phyloP scores from a whole-genome alignment of 495 filamentous ascomycete species.

The Hypoxylon perforatum region DNA sequence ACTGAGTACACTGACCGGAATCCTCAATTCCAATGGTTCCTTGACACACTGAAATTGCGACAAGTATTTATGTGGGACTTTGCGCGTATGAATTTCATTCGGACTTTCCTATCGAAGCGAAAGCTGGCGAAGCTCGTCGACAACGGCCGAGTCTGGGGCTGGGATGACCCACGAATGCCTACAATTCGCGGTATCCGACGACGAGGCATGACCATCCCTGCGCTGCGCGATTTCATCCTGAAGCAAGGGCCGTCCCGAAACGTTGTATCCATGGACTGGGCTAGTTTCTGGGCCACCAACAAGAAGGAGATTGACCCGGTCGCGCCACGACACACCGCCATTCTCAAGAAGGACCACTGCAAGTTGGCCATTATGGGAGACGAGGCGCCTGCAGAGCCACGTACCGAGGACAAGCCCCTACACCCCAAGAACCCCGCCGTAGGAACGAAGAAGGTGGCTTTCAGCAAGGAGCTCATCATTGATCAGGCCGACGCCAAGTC shows the following conservation, averaged over 20 bases:
- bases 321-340: slow-evolving; percentile 84
- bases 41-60: slow-evolving; percentile 85
- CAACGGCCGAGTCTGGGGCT: slow-evolving; percentile 85
- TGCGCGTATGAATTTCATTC: slow-evolving; percentile 94
- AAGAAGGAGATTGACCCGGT: slow-evolving; percentile 95
- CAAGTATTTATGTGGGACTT: slow-evolving; percentile 98
- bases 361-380: slow-evolving; percentile 72
- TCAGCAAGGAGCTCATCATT: slow-evolving; percentile 74
- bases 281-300: slow-evolving; percentile 91
- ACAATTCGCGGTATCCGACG: slow-evolving; percentile 89
- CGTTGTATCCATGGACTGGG: slow-evolving; percentile 92
- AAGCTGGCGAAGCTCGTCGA: slow-evolving; percentile 96
- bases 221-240: slow-evolving; percentile 89
- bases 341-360: slow-evolving; percentile 73
- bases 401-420: slow-evolving; percentile 78
- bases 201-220: slow-evolving; percentile 90
- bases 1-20: slow-evolving; percentile 99
- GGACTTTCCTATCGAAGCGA: slow-evolving; percentile 90
- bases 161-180: slow-evolving; percentile 96
- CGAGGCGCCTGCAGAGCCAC: slow-evolving; percentile 69
- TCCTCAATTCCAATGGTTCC: slow-evolving; percentile 96
- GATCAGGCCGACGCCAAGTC: slow-evolving; percentile 87
- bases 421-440: slow-evolving; percentile 88
- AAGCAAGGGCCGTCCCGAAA: slow-evolving; percentile 92
- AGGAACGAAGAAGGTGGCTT: slow-evolving; percentile 86